Evolutionary conservation across 257 asterid genomes (phyloP).

Genomic region (Solanum pennellii): DNA sequence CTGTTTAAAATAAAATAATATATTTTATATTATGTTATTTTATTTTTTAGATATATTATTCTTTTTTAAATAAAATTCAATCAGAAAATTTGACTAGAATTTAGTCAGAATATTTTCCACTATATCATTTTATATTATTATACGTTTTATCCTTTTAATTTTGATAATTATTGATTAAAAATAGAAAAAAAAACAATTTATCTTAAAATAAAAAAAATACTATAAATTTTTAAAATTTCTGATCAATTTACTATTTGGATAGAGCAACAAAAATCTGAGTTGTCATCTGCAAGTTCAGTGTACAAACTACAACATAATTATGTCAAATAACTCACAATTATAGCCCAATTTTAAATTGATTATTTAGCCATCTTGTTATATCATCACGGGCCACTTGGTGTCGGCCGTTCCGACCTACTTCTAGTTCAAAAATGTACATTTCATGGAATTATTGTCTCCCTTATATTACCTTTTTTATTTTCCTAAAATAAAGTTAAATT

Average conservation of each 20-base stretch:
- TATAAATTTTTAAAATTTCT: too few relatives aligned
- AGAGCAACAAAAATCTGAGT: background rate
- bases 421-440: background rate
- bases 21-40: too few relatives aligned
- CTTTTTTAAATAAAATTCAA: too few relatives aligned
- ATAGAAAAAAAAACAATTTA: fast-evolving
- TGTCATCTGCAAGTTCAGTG: background rate
- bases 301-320: background rate
- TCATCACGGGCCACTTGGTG: background rate
- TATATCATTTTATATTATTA: too few relatives aligned
- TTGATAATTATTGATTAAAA: too few relatives aligned
- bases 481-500: background rate
- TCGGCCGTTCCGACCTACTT: background rate
- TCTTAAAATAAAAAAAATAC: too few relatives aligned
- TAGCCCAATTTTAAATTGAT: background rate
- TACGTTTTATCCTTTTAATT: too few relatives aligned
- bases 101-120: too few relatives aligned
- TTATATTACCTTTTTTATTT: background rate
- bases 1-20: too few relatives aligned
- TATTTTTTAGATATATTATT: too few relatives aligned
- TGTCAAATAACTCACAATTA: background rate
- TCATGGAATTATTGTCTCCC: background rate
- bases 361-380: background rate
- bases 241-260: background rate
- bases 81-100: too few relatives aligned